Evolutionary conservation across 2,329 filamentous ascomycete species (phyloP).

Genomic region (Albophoma yamanashiensis): DNA sequence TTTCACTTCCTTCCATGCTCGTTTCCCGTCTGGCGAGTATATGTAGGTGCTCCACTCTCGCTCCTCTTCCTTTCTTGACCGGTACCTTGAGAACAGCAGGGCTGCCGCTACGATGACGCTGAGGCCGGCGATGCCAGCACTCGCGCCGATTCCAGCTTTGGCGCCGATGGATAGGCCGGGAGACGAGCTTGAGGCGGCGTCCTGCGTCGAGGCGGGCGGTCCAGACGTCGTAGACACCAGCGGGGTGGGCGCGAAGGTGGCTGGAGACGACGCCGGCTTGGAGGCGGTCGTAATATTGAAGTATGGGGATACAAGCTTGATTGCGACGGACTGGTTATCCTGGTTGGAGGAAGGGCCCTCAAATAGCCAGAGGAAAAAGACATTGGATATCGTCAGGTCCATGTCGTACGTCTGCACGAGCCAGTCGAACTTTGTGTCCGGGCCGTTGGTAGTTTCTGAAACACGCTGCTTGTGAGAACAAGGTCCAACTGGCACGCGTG

Average conservation of each 20-base stretch:
- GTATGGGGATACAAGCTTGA: background rate
- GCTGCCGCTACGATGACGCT: too few species aligned
- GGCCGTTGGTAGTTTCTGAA: conserved; percentile 4
- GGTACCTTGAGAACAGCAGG: background rate
- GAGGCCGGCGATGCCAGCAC: background rate
- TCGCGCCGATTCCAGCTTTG: background rate
- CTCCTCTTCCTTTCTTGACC: background rate
- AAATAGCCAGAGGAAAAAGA: conserved; percentile 12
- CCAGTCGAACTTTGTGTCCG: conserved; percentile 7
- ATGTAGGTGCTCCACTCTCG: background rate
- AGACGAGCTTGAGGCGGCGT: background rate
- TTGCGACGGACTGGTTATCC: conserved; percentile 1
- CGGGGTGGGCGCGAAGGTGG: background rate
- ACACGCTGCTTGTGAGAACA: background rate
- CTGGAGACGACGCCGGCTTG: background rate
- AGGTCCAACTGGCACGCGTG: background rate
- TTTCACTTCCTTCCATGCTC: background rate
- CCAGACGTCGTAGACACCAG: background rate
- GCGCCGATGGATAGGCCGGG: background rate
- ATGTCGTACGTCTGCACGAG: conserved; percentile 6
- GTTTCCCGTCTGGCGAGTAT: background rate
- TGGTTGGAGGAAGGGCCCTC: conserved; percentile 5
- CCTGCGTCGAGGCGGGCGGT: background rate
- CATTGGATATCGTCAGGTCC: conserved; percentile 5
- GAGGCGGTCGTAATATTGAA: conserved; percentile 8